These are phyloP conservation scores for Cenococcum geophilum DNA, from an alignment of 495 filamentous ascomycete species.

Conservation along the genomic window DNA sequence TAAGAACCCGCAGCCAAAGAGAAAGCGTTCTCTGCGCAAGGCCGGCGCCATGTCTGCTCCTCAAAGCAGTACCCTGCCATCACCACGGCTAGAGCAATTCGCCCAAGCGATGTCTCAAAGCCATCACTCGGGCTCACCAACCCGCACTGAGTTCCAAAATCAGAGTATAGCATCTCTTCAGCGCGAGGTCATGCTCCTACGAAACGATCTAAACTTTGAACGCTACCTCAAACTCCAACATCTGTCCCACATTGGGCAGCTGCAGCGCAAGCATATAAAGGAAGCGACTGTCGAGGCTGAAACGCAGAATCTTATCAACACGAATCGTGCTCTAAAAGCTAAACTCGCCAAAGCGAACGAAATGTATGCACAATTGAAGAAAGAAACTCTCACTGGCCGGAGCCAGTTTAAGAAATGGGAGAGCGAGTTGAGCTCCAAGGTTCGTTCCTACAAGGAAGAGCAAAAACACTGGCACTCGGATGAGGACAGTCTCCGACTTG, in stretches of 20 bases:
- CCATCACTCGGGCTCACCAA: slow-evolving; percentile 16
- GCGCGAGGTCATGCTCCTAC: slow-evolving; percentile 58
- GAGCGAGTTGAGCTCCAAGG: slow-evolving; percentile 53
- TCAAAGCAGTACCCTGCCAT: slow-evolving; percentile 1
- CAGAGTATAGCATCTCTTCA: slow-evolving; percentile 53
- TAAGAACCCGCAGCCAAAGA: background rate
- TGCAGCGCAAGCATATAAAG: slow-evolving; percentile 59
- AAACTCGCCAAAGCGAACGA: slow-evolving; percentile 63
- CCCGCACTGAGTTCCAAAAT: slow-evolving; percentile 24
- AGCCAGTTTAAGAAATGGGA: slow-evolving; percentile 67
- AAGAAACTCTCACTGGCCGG: slow-evolving; percentile 57
- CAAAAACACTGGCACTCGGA: slow-evolving; percentile 58
- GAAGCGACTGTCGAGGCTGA: slow-evolving; percentile 67
- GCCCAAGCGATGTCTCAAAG: slow-evolving; percentile 22
- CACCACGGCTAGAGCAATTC: slow-evolving; percentile 31
- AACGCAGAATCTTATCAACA: slow-evolving; percentile 66
- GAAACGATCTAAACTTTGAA: slow-evolving; percentile 72
- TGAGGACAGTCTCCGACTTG: slow-evolving; percentile 46
- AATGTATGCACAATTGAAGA: slow-evolving; percentile 54
- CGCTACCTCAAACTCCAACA: slow-evolving; percentile 71
- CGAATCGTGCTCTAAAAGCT: slow-evolving; percentile 60
- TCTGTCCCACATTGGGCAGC: slow-evolving; percentile 64
- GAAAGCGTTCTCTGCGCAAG: slow-evolving; percentile 6
- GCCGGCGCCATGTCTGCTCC: slow-evolving; percentile 4
- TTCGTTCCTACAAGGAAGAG: slow-evolving; percentile 57